Evolutionary conservation across 257 asterid genomes (phyloP).

Genomic region (Orobanche coerulescens): DNA sequence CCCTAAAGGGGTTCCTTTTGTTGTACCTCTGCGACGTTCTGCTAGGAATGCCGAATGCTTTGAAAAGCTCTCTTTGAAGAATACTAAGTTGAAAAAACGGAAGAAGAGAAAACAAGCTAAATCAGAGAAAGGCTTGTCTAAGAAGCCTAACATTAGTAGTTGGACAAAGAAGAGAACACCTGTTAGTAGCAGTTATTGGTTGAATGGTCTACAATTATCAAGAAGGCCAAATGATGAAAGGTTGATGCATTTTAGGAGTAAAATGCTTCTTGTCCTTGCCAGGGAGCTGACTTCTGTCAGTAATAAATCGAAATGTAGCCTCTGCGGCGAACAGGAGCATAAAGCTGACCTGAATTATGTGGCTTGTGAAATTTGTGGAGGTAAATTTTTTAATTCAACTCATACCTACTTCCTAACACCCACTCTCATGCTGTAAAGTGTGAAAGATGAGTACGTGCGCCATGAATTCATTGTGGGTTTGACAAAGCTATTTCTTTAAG

Average conservation of each 20-base stretch:
- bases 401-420: constrained; percentile 15
- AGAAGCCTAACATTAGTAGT: constrained; percentile 32
- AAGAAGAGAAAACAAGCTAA: constrained; percentile 47
- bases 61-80: constrained; percentile 35
- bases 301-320: constrained; percentile 55
- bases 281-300: constrained; percentile 31
- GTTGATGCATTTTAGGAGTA: constrained; percentile 42
- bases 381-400: constrained; percentile 29
- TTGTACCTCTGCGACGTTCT: constrained; percentile 80
- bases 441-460: neutral
- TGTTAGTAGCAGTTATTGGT: constrained; percentile 57
- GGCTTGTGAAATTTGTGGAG: constrained; percentile 84
- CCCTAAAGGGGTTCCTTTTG: constrained; percentile 34
- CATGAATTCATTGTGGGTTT: constrained; percentile 14
- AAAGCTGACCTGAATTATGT: constrained; percentile 50
- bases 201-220: constrained; percentile 63
- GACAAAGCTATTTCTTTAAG: constrained; percentile 16
- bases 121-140: constrained; percentile 30
- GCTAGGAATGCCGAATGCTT: constrained; percentile 58
- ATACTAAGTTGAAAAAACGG: constrained; percentile 34
- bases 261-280: constrained; percentile 44
- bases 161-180: constrained; percentile 59
- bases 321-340: constrained; percentile 64
- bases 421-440: constrained; percentile 6
- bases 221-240: constrained; percentile 59